Conservation (phyloP, 2,329 filamentous ascomycete species). For the Setomelanomma holmii region DNA sequence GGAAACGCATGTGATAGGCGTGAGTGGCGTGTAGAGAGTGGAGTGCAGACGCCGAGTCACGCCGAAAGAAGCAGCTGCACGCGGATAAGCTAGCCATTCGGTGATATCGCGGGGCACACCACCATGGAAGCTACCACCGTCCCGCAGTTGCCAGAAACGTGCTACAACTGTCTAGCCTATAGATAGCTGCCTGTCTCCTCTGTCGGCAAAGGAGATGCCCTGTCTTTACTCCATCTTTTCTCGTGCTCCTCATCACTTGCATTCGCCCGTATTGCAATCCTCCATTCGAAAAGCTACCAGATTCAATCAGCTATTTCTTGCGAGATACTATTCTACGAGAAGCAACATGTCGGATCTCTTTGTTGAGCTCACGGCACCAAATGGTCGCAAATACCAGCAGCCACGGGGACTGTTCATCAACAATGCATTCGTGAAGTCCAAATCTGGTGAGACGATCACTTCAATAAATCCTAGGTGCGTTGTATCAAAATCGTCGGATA, state of each 20-base stretch:
- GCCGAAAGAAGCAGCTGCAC: conserved; percentile 35
- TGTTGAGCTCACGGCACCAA: conserved; percentile 74
- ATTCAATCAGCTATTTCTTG: conserved; percentile 10
- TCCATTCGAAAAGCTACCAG: conserved; percentile 12
- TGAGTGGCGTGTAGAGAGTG: conserved; percentile 14
- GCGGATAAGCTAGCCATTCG: conserved; percentile 21
- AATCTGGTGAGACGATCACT: conserved; percentile 68
- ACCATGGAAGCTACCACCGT: conserved; percentile 10
- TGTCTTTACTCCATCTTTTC: conserved; percentile 27
- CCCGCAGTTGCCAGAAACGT: conserved; percentile 11
- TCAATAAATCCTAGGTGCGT: conserved; percentile 73
- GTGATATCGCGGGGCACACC: conserved; percentile 34
- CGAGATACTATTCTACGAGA: conserved; percentile 25
- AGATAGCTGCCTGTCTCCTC: conserved; percentile 31
- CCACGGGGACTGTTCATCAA: conserved; percentile 83
- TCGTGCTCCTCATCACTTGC: conserved; percentile 17
- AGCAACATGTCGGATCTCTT: conserved; percentile 55
- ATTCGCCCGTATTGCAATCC: conserved; percentile 5
- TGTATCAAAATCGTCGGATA: too few relatives aligned
- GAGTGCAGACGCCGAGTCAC: conserved; percentile 19
- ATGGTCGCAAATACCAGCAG: conserved; percentile 74
- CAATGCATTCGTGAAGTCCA: conserved; percentile 77
- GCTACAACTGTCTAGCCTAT: conserved; percentile 15
- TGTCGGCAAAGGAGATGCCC: conserved; percentile 27
- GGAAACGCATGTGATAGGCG: conserved; percentile 10